Percentiles rank a stretch among this genome's conserved stretches.
These are phyloP conservation scores for Austroboletus olivaceoglutinosus DNA, from an alignment of 1,284 basidiomycete species.

Conservation along the genomic window DNA sequence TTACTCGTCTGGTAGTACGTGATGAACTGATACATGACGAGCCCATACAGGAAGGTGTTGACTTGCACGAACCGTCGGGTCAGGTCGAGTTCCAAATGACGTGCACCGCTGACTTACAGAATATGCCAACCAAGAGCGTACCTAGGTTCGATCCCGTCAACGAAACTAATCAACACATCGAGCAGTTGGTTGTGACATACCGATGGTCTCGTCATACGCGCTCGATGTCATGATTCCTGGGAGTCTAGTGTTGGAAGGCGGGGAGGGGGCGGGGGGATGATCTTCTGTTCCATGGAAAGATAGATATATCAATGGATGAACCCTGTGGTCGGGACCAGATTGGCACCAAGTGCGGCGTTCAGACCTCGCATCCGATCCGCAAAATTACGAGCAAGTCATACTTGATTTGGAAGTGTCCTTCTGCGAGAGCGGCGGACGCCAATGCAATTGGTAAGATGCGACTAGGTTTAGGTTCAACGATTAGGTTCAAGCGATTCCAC, in stretches of 20 bases:
- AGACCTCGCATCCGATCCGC: not conserved
- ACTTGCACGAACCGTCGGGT: constrained; percentile 28
- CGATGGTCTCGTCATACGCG: constrained; percentile 11
- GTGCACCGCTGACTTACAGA: constrained; percentile 29
- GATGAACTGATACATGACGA: constrained; percentile 49
- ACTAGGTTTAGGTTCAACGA: not conserved
- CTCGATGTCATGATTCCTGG: constrained; percentile 8
- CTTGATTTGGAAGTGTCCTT: not conserved
- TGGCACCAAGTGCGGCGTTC: not conserved
- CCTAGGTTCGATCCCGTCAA: constrained; percentile 22
- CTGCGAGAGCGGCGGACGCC: not conserved
- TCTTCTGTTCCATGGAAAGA: not conserved
- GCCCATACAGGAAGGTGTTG: constrained; percentile 52
- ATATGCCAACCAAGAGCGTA: constrained; percentile 39
- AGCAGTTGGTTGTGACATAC: constrained; percentile 1
- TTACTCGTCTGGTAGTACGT: constrained; percentile 42
- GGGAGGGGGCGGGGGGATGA: not conserved
- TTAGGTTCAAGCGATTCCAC: not conserved
- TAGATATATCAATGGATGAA: not conserved
- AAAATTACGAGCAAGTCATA: not conserved
- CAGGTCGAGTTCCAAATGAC: not conserved
- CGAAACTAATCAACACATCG: not conserved
- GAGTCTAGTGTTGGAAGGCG: not conserved
- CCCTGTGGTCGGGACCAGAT: not conserved
- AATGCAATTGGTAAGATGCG: not conserved